These are phyloP conservation scores for Astrothelium macrocarpum DNA, from an alignment of 495 filamentous ascomycete species.

Conservation along the genomic window DNA sequence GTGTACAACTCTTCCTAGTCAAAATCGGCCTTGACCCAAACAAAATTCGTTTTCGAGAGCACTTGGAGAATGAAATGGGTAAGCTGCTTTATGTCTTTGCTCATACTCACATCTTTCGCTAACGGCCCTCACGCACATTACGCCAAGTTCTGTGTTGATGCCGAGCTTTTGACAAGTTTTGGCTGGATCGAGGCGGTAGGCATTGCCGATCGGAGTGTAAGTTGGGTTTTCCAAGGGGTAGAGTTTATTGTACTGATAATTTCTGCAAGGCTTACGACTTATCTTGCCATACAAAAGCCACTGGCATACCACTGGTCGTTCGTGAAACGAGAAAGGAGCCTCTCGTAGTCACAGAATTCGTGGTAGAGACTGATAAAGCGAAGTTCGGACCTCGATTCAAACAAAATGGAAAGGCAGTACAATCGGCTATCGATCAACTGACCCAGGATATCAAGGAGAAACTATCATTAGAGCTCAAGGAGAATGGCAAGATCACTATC, in stretches of 20 bases:
- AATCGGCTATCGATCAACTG: conserved; percentile 56
- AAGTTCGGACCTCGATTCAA: conserved; percentile 73
- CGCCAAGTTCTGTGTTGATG: conserved; percentile 77
- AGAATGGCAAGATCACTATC: conserved; percentile 56
- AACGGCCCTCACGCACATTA: too few species aligned
- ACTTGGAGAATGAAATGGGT: conserved; percentile 79
- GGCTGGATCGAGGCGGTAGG: conserved; percentile 86
- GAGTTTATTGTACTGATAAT: too few species aligned
- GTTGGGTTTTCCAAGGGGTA: too few species aligned
- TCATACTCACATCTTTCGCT: too few species aligned
- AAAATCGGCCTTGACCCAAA: conserved; percentile 58
- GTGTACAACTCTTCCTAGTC: conserved; percentile 64
- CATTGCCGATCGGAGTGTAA: conserved; percentile 71
- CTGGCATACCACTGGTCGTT: conserved; percentile 64
- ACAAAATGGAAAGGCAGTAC: conserved; percentile 67
- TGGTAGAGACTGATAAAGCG: conserved; percentile 71
- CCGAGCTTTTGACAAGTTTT: conserved; percentile 65
- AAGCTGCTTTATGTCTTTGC: too few species aligned
- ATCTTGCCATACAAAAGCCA: conserved; percentile 69
- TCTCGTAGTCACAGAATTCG: conserved; percentile 60
- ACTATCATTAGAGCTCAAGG: conserved; percentile 53
- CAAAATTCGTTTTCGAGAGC: conserved; percentile 75
- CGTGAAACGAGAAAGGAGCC: conserved; percentile 59
- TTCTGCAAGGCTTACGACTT: too few species aligned
- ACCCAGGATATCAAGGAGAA: conserved; percentile 62